These are phyloP conservation scores for Citrus sp. DNA, from an alignment of 345 rosid species.

Conservation along the genomic window DNA sequence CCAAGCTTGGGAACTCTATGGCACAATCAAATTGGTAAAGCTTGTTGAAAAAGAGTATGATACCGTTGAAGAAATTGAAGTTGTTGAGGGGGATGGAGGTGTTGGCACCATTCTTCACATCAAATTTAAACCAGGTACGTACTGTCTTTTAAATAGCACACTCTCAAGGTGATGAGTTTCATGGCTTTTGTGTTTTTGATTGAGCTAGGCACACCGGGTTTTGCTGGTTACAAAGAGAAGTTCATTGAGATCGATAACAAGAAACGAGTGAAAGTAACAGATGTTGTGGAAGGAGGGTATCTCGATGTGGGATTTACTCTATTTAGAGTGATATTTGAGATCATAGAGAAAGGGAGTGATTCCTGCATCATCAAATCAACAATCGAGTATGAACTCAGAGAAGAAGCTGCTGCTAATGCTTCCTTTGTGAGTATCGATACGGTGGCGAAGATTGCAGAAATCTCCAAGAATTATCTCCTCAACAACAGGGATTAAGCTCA, in stretches of 20 bases:
- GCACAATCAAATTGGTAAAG: conserved; percentile 5
- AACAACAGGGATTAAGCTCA: neutral
- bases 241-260: conserved; percentile 14
- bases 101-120: conserved; percentile 17
- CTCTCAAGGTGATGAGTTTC: neutral
- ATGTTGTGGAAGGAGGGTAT: conserved; percentile 15
- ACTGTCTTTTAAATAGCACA: no score
- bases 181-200: neutral
- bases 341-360: conserved; percentile 11
- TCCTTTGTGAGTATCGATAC: neutral
- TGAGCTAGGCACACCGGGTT: neutral
- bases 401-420: conserved; percentile 16
- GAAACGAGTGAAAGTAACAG: conserved; percentile 12
- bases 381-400: conserved; percentile 14
- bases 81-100: conserved; percentile 29
- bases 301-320: conserved; percentile 14
- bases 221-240: conserved; percentile 18
- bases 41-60: conserved; percentile 2
- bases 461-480: conserved; percentile 16
- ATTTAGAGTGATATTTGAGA: conserved; percentile 6
- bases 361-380: conserved; percentile 13
- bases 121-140: conserved; percentile 7
- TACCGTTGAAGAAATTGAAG: neutral
- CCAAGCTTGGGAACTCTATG: conserved; percentile 19
- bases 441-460: neutral